A percentile compares a stretch with the other conserved stretches of the same genome.
Conservation (phyloP, 345 rosid genomes). For the Pistacia atlantica region DNA sequence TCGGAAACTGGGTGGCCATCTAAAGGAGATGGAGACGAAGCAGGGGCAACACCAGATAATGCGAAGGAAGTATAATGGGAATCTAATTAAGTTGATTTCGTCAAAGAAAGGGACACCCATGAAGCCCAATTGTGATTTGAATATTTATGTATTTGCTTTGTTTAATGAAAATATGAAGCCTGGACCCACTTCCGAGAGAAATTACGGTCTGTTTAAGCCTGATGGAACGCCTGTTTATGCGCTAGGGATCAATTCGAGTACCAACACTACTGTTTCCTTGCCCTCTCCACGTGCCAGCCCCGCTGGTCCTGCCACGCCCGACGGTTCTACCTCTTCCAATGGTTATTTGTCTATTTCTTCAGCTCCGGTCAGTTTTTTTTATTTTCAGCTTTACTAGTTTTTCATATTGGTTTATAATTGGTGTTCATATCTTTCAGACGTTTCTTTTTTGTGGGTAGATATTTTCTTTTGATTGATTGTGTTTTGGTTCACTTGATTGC, state of each 20-base stretch:
- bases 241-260: conserved; percentile 35
- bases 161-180: conserved; percentile 97
- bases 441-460: background rate
- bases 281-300: conserved; percentile 29
- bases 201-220: conserved; percentile 90
- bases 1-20: conserved; percentile 99
- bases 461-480: background rate
- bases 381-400: background rate
- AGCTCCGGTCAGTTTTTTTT: conserved; percentile 31
- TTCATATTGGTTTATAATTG: background rate
- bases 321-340: conserved; percentile 16
- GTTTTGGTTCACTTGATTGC: background rate
- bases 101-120: conserved; percentile 80
- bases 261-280: conserved; percentile 15
- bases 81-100: conserved; percentile 57
- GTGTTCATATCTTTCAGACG: background rate
- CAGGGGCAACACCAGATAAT: conserved; percentile 78
- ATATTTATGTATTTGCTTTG: conserved; percentile 75
- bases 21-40: conserved; percentile 81
- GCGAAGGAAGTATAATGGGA: conserved; percentile 88
- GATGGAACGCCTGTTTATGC: conserved; percentile 76
- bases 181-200: conserved; percentile 94
- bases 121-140: conserved; percentile 62
- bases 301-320: conserved; percentile 20
- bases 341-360: conserved; percentile 58